Evolutionary conservation across 1,284 basidiomycete genomes (phyloP).

Genomic region (Cryptococcus sp.): DNA sequence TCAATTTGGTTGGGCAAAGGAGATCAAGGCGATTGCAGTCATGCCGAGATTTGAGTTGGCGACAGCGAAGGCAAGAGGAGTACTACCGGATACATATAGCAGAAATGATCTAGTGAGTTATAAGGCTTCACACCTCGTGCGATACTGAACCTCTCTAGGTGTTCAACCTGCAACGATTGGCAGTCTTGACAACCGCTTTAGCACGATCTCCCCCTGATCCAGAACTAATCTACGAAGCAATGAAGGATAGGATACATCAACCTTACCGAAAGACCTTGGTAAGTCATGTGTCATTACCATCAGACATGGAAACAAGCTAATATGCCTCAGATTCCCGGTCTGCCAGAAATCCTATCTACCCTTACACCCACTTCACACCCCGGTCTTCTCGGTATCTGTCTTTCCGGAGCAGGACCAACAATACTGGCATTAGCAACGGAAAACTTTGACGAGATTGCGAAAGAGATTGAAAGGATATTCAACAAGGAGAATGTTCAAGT

Average conservation of each 20-base stretch:
- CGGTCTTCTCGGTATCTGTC: slow-evolving; percentile 91
- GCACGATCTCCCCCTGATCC: slow-evolving; percentile 86
- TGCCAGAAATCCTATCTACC: slow-evolving; percentile 79
- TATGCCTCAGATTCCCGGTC: slow-evolving; percentile 75
- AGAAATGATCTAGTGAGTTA: slow-evolving; percentile 81
- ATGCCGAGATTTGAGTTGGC: slow-evolving; percentile 95
- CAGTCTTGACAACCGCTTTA: slow-evolving; percentile 95
- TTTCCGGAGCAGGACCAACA: slow-evolving; percentile 96
- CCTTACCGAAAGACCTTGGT: slow-evolving; percentile 85
- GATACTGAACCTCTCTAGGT: slow-evolving; percentile 57
- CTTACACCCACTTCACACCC: slow-evolving; percentile 87
- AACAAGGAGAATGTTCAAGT: slow-evolving; percentile 67
- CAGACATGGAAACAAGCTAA: background rate
- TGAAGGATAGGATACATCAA: slow-evolving; percentile 98
- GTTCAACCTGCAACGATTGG: slow-evolving; percentile 94
- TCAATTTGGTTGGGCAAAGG: slow-evolving; percentile 78
- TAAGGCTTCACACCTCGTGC: background rate
- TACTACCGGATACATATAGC: slow-evolving; percentile 76
- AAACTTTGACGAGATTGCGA: slow-evolving; percentile 76
- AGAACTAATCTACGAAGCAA: slow-evolving; percentile 94
- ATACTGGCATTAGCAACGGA: slow-evolving; percentile 91
- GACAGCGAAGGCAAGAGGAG: slow-evolving; percentile 88
- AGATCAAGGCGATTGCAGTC: slow-evolving; percentile 90
- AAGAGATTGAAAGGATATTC: slow-evolving; percentile 73
- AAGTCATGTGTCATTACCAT: background rate